phyloP scores from a whole-genome alignment of 1,284 basidiomycete genomes.

The Ustilago shanxiensis region DNA sequence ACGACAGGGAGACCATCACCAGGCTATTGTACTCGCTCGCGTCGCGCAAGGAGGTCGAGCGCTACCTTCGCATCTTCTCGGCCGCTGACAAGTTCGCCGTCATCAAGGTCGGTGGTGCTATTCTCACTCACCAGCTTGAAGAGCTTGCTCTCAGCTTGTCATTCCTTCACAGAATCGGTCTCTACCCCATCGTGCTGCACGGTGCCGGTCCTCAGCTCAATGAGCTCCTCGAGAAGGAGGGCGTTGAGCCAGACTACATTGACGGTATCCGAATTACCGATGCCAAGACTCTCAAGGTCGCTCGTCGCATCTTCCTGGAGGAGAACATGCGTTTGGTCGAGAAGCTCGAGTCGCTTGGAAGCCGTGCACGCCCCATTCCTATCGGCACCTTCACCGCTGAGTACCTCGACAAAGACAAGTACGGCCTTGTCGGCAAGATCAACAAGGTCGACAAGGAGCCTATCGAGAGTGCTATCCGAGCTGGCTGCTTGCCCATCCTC shows the following conservation, averaged over 20 bases:
- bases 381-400: conserved; percentile 68
- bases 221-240: conserved; percentile 69
- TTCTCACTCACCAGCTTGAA: conserved; percentile 69
- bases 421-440: conserved; percentile 70
- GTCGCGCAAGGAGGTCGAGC: conserved; percentile 69
- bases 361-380: conserved; percentile 68
- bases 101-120: conserved; percentile 70
- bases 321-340: conserved; percentile 69
- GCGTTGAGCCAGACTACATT: conserved; percentile 69
- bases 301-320: conserved; percentile 69
- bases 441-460: conserved; percentile 70
- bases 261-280: conserved; percentile 70
- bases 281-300: conserved; percentile 68
- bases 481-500: conserved; percentile 69
- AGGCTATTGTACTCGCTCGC: conserved; percentile 69
- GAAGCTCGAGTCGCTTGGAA: conserved; percentile 69
- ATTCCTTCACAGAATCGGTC: conserved; percentile 70
- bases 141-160: conserved; percentile 68
- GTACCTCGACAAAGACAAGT: conserved; percentile 70
- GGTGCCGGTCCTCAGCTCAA: conserved; percentile 70
- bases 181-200: conserved; percentile 69
- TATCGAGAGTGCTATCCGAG: conserved; percentile 69
- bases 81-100: conserved; percentile 70
- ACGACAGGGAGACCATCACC: conserved; percentile 68
- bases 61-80: conserved; percentile 70